Evolutionary conservation across 352 stramenopile genomes (phyloP).

Genomic region (Phytophthora podocarpi): DNA sequence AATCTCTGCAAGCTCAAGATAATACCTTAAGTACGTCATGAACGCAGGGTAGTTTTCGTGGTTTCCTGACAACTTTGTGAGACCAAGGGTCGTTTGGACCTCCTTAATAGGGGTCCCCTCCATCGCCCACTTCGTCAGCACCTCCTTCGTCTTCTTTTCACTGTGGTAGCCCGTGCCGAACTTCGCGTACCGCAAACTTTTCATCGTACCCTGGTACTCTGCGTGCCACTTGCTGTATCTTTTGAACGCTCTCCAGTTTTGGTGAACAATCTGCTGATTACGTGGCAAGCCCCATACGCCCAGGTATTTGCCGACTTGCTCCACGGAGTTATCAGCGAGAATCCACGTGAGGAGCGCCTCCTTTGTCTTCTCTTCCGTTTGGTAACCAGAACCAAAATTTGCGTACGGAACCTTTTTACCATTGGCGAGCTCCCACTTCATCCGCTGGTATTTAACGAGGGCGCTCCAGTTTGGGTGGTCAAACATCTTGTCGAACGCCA

Average conservation of each 20-base stretch:
- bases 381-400: background rate
- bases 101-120: background rate
- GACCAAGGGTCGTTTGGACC: background rate
- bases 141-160: background rate
- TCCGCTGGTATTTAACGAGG: background rate
- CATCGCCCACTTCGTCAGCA: background rate
- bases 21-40: no score
- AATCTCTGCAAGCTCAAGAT: no score
- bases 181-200: background rate
- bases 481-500: background rate
- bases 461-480: conserved; percentile 2
- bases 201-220: background rate
- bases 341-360: background rate
- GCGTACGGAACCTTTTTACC: background rate
- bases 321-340: background rate
- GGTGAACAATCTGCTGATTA: background rate
- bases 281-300: background rate
- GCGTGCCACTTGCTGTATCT: conserved; percentile 2
- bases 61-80: background rate
- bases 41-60: background rate
- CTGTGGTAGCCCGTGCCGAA: background rate
- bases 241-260: conserved; percentile 8
- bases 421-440: background rate
- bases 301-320: background rate
- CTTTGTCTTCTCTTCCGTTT: conserved; percentile 1